Evolutionary conservation across 164 flowering plant species (phyloP).

Genomic region (Magnolia changhungtana): DNA sequence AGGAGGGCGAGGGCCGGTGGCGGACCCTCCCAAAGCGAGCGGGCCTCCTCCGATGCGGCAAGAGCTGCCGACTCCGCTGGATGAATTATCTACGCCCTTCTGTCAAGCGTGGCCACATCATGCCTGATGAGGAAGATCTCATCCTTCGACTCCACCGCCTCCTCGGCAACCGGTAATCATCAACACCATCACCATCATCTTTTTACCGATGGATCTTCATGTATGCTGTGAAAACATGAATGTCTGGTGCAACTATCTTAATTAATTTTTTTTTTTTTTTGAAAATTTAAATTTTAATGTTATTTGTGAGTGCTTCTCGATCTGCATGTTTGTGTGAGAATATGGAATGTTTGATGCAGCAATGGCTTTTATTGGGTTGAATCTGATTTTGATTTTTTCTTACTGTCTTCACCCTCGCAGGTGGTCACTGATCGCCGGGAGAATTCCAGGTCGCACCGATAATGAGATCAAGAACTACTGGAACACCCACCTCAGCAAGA

Average conservation of each 20-base stretch:
- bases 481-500: conserved; percentile 77
- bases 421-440: conserved; percentile 78
- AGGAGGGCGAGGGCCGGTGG: conserved; percentile 66
- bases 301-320: neutral
- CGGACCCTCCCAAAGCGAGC: conserved; percentile 59
- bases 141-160: conserved; percentile 74
- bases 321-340: too few species aligned
- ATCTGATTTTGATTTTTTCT: too few species aligned
- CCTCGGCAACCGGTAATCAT: conserved; percentile 58
- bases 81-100: conserved; percentile 73
- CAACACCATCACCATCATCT: too few species aligned
- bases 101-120: conserved; percentile 67
- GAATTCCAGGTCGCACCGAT: conserved; percentile 69
- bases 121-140: conserved; percentile 73
- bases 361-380: too few species aligned
- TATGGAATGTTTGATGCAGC: too few species aligned
- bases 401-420: conserved; percentile 17
- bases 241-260: neutral
- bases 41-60: conserved; percentile 68
- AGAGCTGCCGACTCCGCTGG: conserved; percentile 84
- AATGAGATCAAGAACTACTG: conserved; percentile 80
- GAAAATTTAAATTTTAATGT: neutral
- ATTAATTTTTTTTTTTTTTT: neutral
- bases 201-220: too few species aligned
- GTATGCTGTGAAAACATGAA: too few species aligned